These are phyloP conservation scores for Tolypocladium tropicale DNA, from an alignment of 2,329 filamentous ascomycete genomes.

Conservation along the genomic window DNA sequence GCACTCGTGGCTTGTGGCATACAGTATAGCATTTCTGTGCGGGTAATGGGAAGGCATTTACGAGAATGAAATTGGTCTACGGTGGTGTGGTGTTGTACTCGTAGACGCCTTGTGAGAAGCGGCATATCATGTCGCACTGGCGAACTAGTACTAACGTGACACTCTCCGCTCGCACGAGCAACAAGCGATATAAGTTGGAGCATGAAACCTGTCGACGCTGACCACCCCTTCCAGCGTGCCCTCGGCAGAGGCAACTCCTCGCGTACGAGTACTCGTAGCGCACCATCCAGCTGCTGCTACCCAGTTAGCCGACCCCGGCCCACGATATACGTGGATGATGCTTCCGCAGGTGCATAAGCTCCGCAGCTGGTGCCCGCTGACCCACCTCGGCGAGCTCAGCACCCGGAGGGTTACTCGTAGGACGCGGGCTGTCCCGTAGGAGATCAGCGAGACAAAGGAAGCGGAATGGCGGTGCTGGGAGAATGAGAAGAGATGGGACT, in stretches of 20 bases:
- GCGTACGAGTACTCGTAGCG: no score
- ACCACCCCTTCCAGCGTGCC: not conserved
- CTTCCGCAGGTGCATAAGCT: not conserved
- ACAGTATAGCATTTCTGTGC: not conserved
- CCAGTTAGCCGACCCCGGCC: not conserved
- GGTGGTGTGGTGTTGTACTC: no score
- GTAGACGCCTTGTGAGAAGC: no score
- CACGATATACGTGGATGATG: not conserved
- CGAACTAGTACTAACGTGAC: no score
- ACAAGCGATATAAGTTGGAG: no score
- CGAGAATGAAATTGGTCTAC: not conserved
- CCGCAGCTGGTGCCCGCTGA: not conserved
- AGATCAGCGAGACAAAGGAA: not conserved
- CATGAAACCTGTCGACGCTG: no score
- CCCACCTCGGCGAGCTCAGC: not conserved
- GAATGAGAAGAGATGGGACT: no score
- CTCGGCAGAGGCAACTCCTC: not conserved
- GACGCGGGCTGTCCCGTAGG: not conserved
- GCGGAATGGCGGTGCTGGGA: no score
- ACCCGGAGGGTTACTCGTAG: not conserved
- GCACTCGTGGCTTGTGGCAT: conserved; percentile 1
- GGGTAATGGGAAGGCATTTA: conserved; percentile 1
- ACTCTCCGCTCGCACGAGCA: no score
- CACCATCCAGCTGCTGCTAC: not conserved
- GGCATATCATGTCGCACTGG: no score